Evolutionary conservation across 495 filamentous ascomycete genomes (phyloP).

Genomic region (Penicillium coffeae): DNA sequence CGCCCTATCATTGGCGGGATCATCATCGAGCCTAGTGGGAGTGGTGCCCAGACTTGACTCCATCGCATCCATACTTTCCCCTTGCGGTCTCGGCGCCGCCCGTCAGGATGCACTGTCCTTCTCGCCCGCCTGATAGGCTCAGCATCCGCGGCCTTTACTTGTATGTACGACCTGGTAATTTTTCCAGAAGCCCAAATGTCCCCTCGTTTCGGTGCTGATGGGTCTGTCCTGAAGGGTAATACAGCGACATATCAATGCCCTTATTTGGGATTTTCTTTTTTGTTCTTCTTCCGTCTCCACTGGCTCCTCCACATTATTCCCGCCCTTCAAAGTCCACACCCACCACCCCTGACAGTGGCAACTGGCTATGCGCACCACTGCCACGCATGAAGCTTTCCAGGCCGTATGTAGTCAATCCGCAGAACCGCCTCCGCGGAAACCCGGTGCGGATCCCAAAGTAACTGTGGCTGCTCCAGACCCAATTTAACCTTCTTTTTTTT

Average conservation of each 20-base stretch:
- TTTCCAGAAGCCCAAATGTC: background rate
- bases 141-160: constrained; percentile 1
- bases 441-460: background rate
- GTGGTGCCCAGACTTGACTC: constrained; percentile 5
- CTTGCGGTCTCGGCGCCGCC: constrained; percentile 9
- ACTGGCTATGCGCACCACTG: constrained; percentile 7
- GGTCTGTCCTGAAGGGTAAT: background rate
- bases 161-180: constrained; percentile 1
- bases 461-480: no score
- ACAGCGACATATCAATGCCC: no score
- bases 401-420: background rate
- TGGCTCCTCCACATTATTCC: background rate
- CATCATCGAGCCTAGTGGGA: constrained; percentile 39
- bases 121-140: constrained; percentile 3
- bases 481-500: background rate
- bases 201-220: background rate
- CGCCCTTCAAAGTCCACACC: constrained; percentile 5
- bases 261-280: constrained; percentile 1
- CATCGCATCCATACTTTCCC: constrained; percentile 8
- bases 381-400: background rate
- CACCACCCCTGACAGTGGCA: constrained; percentile 18
- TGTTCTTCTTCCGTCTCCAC: constrained; percentile 3
- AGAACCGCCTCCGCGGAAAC: background rate
- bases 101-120: constrained; percentile 3
- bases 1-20: constrained; percentile 12